Base-by-base conservation (phyloP, 805 yeast species). In the Jamesozyma lodderae region DNA sequence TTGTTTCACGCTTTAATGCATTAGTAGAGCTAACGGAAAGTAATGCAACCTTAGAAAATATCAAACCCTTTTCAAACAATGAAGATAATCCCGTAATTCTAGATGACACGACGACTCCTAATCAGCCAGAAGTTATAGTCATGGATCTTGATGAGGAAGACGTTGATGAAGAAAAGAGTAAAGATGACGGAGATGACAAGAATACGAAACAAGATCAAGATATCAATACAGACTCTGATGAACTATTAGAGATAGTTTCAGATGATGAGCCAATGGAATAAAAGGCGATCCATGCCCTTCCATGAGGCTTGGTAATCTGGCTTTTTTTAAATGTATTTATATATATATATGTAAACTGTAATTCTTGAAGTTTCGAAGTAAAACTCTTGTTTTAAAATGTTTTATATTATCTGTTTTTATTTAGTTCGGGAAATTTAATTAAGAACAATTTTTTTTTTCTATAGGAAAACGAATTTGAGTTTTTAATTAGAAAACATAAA, bases 21-120 rank as follows among this genome's bases (percentile, higher is more conserved):
- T 36, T 60, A 21, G 64, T 60, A 1, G 65, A 60, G 36, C 29
- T 59, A 23, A 52, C 62, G 6, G 60, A 58, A 26, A 55, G 56
- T 31, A 38, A 44, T 22, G 64, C 63, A 2, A 54, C 60, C 8
- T 43, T 60, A 13, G 35, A 42, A 4, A 56, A 57, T 27, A 51
- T 57, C 4, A 43, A 42, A 23, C 62, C 60, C 1, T 60, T 59
- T 37, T 45, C 55, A 14, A 60, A 60, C 26, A 55, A 57, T 36
- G 48, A 52, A 30, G 43, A 49, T 7, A 49, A 59, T 41, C 65
- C 65, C 1, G 42, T 60, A 6, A 40, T 59, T 1, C 34, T 60
- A 2, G 65, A 60, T 35, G 64, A 59, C 16, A 22, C 16, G 5
- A 14, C 11, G 15, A 30, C 33, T 4, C 11, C 33, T 7, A 17